Conservation (phyloP, 495 filamentous ascomycete species). For the Chaetomidium leptoderma region DNA sequence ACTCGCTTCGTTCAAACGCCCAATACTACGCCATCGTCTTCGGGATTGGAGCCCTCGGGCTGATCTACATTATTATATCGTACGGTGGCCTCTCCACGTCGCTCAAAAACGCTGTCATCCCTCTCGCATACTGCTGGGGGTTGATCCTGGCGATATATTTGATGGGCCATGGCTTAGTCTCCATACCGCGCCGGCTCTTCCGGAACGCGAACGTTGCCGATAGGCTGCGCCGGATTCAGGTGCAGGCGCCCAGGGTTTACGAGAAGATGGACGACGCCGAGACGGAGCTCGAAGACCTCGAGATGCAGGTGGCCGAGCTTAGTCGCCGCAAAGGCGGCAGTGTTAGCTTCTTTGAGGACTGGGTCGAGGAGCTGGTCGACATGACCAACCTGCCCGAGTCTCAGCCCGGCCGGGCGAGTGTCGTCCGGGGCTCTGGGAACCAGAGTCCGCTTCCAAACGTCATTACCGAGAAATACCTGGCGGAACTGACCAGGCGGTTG, state of each 20-base stretch:
- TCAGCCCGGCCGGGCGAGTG: constrained; percentile 43
- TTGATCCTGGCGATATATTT: constrained; percentile 87
- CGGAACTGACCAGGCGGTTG: constrained; percentile 77
- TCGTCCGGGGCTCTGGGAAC: constrained; percentile 37
- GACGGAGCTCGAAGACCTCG: constrained; percentile 72
- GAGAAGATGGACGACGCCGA: constrained; percentile 86
- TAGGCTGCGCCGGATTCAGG: constrained; percentile 67
- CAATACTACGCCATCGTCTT: constrained; percentile 82
- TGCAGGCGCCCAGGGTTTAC: constrained; percentile 72
- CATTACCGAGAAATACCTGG: constrained; percentile 89
- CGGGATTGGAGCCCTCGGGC: constrained; percentile 61
- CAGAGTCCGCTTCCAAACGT: constrained; percentile 60
- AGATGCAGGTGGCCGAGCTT: constrained; percentile 72
- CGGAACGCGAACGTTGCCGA: constrained; percentile 68
- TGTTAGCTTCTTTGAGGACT: constrained; percentile 78
- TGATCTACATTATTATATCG: constrained; percentile 78
- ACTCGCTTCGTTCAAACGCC: constrained; percentile 80
- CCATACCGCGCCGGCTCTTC: constrained; percentile 77
- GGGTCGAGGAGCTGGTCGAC: constrained; percentile 88
- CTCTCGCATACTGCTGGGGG: constrained; percentile 90
- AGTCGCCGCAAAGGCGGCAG: constrained; percentile 76
- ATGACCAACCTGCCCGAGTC: constrained; percentile 63
- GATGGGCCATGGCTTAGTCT: constrained; percentile 94
- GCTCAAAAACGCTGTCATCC: constrained; percentile 84
- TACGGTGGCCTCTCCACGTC: constrained; percentile 54